A percentile compares a stretch with the other conserved stretches of the same genome.
These are phyloP conservation scores for Sclerotinia spermophila DNA, from an alignment of 2,329 filamentous ascomycete genomes.

Conservation along the genomic window DNA sequence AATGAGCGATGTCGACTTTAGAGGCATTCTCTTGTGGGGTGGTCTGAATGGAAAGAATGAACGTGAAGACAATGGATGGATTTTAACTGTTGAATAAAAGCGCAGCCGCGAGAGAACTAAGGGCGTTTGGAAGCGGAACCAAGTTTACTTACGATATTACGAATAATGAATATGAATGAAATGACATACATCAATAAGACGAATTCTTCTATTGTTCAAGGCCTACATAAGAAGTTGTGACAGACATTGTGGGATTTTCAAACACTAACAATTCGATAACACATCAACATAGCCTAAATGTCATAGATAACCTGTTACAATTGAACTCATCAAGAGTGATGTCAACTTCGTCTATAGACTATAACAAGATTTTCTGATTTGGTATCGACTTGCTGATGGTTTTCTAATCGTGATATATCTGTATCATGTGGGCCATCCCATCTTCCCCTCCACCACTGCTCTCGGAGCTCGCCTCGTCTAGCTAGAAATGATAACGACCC, in stretches of 20 bases:
- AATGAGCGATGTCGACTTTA: slow-evolving; percentile 57
- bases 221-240: background rate
- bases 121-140: background rate
- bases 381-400: background rate
- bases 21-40: slow-evolving; percentile 57
- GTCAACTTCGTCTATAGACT: background rate
- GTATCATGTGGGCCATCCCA: background rate
- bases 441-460: background rate
- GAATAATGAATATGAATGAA: slow-evolving; percentile 3
- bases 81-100: slow-evolving; percentile 49
- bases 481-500: background rate
- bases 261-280: background rate
- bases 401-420: background rate
- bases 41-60: slow-evolving; percentile 51
- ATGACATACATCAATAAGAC: background rate
- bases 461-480: slow-evolving; percentile 2
- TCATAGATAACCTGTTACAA: background rate
- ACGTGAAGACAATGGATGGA: slow-evolving; percentile 60
- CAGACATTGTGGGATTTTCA: background rate
- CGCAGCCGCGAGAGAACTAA: background rate
- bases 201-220: background rate
- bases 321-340: background rate
- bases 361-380: too few species aligned
- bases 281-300: background rate
- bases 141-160: background rate